Conservation (phyloP, 306 rosid species). For the Rosa chinensis region DNA sequence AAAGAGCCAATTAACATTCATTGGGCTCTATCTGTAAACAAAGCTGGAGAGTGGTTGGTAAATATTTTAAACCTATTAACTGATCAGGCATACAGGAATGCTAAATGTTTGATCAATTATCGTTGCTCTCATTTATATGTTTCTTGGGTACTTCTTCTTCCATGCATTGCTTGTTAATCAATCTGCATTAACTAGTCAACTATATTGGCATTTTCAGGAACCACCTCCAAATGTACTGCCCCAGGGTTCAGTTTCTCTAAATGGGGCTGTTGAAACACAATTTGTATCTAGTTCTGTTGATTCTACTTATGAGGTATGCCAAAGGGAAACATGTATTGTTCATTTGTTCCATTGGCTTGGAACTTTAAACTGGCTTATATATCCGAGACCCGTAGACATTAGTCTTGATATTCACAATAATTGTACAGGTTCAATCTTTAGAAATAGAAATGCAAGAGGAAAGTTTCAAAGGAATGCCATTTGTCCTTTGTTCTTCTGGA, state of each 20-base stretch:
- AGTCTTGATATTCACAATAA: constrained; percentile 26
- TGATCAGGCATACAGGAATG: constrained; percentile 15
- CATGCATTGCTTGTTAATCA: constrained; percentile 14
- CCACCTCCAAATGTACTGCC: constrained; percentile 76
- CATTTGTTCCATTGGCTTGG: constrained; percentile 26
- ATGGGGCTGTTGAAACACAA: constrained; percentile 63
- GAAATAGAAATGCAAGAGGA: constrained; percentile 70
- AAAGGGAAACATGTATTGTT: constrained; percentile 23
- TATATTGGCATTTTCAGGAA: constrained; percentile 53
- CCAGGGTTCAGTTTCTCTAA: constrained; percentile 61
- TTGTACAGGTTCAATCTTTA: constrained; percentile 70
- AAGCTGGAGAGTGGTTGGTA: constrained; percentile 91
- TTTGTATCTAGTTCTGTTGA: constrained; percentile 43
- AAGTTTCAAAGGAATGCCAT: constrained; percentile 72
- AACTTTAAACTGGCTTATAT: constrained; percentile 25
- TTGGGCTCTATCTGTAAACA: constrained; percentile 81
- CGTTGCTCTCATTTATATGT: constrained; percentile 11
- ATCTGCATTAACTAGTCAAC: constrained; percentile 11
- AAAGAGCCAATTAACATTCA: constrained; percentile 67
- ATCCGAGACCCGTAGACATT: constrained; percentile 15
- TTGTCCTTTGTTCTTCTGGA: constrained; percentile 65
- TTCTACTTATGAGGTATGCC: constrained; percentile 55
- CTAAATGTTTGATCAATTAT: constrained; percentile 24
- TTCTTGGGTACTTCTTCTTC: constrained; percentile 2
- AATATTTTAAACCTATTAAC: constrained; percentile 36